A percentile compares a stretch with the other conserved stretches of the same genome.
Evolutionary conservation across 2,329 filamentous ascomycete genomes (phyloP).

Genomic region (Pochonia chlamydosporia): DNA sequence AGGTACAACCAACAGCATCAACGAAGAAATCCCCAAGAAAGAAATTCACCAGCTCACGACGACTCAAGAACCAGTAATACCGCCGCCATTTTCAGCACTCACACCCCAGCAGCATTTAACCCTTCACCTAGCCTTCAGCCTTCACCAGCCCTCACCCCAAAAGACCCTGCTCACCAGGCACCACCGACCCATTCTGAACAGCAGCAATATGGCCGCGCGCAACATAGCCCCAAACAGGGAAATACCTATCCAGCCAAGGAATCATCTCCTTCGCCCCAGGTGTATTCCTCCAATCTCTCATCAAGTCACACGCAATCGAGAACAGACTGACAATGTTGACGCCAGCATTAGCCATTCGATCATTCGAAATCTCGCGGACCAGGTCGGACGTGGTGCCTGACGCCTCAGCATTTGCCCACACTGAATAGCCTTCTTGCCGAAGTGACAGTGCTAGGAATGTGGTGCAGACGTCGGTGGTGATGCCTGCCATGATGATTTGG

Average conservation of each 20-base stretch:
- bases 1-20: no score
- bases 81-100: no score
- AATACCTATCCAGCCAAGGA: slow-evolving; percentile 59
- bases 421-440: slow-evolving; percentile 63
- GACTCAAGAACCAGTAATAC: no score
- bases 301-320: slow-evolving; percentile 59
- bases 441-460: slow-evolving; percentile 70
- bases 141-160: no score
- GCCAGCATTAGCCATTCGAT: background rate
- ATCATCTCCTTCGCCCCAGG: slow-evolving; percentile 51
- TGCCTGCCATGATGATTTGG: slow-evolving; percentile 67
- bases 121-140: no score
- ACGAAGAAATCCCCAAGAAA: no score
- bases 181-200: slow-evolving; percentile 1
- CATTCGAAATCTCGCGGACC: slow-evolving; percentile 2
- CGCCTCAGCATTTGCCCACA: slow-evolving; percentile 68
- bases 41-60: no score
- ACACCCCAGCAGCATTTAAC: no score
- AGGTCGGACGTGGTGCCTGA: slow-evolving; percentile 59
- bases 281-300: slow-evolving; percentile 61
- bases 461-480: slow-evolving; percentile 71
- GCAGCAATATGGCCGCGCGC: slow-evolving; percentile 34
- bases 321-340: slow-evolving; percentile 30
- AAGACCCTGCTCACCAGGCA: no score
- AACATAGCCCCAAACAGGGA: slow-evolving; percentile 59